A percentile compares a stretch with the other conserved stretches of the same genome.
These are phyloP conservation scores for Glaciozyma martinii DNA, from an alignment of 768 basidiomycete species.

Conservation along the genomic window DNA sequence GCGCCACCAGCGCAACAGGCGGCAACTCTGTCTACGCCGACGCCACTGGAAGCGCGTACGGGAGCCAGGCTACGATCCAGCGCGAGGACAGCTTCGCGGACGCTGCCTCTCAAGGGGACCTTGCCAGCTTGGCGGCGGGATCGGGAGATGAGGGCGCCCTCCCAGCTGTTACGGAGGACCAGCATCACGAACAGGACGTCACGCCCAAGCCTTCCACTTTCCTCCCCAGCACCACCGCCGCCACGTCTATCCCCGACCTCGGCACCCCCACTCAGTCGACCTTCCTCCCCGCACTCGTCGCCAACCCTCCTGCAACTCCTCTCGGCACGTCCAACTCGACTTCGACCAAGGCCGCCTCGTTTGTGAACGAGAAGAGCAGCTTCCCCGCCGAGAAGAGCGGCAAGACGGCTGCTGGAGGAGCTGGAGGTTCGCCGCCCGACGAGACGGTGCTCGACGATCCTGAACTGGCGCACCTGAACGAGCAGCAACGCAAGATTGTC, in stretches of 20 bases:
- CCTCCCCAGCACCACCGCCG: background rate
- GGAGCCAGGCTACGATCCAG: constrained; percentile 1
- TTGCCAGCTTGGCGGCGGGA: background rate
- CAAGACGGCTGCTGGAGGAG: background rate
- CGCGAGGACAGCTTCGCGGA: background rate
- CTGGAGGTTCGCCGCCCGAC: background rate
- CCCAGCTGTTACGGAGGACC: no score
- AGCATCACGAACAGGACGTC: background rate
- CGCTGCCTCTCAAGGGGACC: background rate
- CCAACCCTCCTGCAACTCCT: background rate
- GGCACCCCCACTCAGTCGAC: background rate
- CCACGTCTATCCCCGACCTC: background rate
- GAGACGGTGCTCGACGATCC: background rate
- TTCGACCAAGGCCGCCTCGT: background rate
- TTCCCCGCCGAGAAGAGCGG: background rate
- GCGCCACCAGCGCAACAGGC: background rate
- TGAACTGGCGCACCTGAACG: background rate
- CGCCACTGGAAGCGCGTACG: background rate
- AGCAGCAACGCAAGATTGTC: background rate
- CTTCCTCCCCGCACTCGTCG: background rate
- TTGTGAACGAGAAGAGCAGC: background rate
- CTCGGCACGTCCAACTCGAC: background rate
- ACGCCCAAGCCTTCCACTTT: background rate
- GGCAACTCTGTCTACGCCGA: constrained; percentile 2
- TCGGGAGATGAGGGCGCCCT: background rate